Evolutionary conservation across 2,329 filamentous ascomycete species (phyloP), one percentile per base, ranked within the genome.

Genomic region (Ophiostoma sp.): DNA sequence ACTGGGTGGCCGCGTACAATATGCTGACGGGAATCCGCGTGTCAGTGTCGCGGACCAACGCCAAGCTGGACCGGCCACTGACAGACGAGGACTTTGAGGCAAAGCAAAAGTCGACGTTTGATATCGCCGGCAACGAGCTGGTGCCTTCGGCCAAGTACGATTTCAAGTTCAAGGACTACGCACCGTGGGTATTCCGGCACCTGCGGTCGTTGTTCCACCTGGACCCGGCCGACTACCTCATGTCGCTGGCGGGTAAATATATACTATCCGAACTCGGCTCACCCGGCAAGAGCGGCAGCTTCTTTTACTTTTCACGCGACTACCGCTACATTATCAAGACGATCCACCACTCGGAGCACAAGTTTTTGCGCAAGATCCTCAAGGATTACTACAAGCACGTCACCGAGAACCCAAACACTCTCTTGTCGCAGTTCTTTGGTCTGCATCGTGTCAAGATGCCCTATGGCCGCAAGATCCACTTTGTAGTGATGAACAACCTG

Each of bases 291-390:
- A 97, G 94, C 79, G 95, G 95, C 74, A 98, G 94, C 80, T 99
- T 99, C 83, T 99, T 99, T 82, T 99, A 99, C 84, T 99, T 98
- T 81, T 98, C 95, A 67, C 87, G 95, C 76, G 95, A 99, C 81
- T 99, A 99, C 85, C 98, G 97, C 81, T 99, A 99, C 81, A 99
- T 99, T 81, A 99, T 99, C 86, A 99, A 99, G 82, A 99, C 95
- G 31, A 98, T 99, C 75, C 95, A 99, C 78, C 95, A 98, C 76
- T 88, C 89, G 75, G 95, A 99, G 80, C 92, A 94, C 83, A 94
- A 94, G 76, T 94, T 94, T 74, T 84, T 96, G 67, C 85, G 92
- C 68, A 93, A 90, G 79, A 91, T 94, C 71, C 82, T 96, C 71
- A 92, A 90, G 77, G 92, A 98, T 72, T 99, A 99, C 80, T 97